Base-by-base conservation (phyloP, 352 stramenopile species). In the Phytopythium mirpurense region DNA sequence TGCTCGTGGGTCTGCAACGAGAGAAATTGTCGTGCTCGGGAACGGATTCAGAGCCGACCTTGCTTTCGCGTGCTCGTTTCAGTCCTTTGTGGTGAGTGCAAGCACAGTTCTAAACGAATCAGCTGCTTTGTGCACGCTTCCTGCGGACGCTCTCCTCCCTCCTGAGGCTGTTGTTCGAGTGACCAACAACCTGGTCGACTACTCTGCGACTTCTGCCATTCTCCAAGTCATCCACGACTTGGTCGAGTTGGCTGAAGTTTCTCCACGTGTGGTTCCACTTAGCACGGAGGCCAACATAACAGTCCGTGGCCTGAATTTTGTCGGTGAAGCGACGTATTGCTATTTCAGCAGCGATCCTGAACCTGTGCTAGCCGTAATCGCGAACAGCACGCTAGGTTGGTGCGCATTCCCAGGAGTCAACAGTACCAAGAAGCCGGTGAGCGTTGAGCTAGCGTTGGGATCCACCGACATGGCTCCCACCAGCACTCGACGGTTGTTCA, bases 211-310 rank as follows among this genome's bases (percentile, higher is more conserved):
- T 6, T 54, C 37, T 8, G 38, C 19, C 38, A 2, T n/a, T 21
- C 45, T 60, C n/a, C 29, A 32, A 11, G 19, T 60, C 14, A 18
- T 51, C 36, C 45, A 19, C 18, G 32, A 60, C 10, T n/a, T 32
- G n/a, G 36, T 57, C 37, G 31, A 63, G 8, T 47, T 74, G 19
- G 23, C 41, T 12, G 55, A 52, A 26, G 48, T 72, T 8, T 57
- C 56, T 19, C 69, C 67, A 36, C 62, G 49, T 23, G 57, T 62
- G 52, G 46, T 73, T 32, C 31, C 42, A 34, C 23, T 49, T 12
- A 31, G 41, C 5, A 10, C 38, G 24, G 24, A 27, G 6, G 29
- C 60, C 2, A 78, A 70, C 19, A 65, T 80, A 35, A 74, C 71
- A 1, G 48, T 75, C 14, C 50, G 34, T 59, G 57, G 72, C 16